Conservation (phyloP, 2,329 filamentous ascomycete genomes). For the Colletotrichum neosansevieriae region DNA sequence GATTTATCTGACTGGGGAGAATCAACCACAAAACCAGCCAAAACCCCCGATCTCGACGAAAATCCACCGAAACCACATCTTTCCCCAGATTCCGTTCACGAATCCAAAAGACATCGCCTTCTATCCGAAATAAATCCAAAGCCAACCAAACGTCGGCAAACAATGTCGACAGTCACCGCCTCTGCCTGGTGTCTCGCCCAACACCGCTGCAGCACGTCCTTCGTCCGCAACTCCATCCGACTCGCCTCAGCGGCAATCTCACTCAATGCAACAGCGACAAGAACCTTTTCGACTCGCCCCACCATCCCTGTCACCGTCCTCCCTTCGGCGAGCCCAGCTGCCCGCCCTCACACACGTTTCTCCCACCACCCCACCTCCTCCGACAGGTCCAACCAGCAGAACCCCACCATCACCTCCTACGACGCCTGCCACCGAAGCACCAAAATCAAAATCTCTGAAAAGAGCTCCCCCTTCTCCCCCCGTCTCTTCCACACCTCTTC, state of each 20-base stretch:
- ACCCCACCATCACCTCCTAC: slow-evolving; percentile 46
- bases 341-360: slow-evolving; percentile 33
- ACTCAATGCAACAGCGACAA: slow-evolving; percentile 27
- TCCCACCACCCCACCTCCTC: slow-evolving; percentile 38
- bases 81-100: slow-evolving; percentile 1
- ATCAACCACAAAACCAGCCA: background rate
- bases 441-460: slow-evolving; percentile 46
- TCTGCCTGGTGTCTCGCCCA: slow-evolving; percentile 29
- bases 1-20: background rate
- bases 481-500: slow-evolving; percentile 32
- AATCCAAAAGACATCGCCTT: background rate
- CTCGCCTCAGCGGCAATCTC: slow-evolving; percentile 7
- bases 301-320: slow-evolving; percentile 26
- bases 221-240: background rate
- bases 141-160: background rate
- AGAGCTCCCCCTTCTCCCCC: slow-evolving; percentile 15
- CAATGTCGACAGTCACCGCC: slow-evolving; percentile 31
- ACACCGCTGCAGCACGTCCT: slow-evolving; percentile 8
- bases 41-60: background rate
- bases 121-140: background rate
- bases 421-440: slow-evolving; percentile 44
- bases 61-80: background rate
- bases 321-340: slow-evolving; percentile 17
- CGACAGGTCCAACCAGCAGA: slow-evolving; percentile 24
- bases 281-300: slow-evolving; percentile 34